Conservation (phyloP, 371 early-diverging fungal species). For the Dichotomocladium elegans region DNA sequence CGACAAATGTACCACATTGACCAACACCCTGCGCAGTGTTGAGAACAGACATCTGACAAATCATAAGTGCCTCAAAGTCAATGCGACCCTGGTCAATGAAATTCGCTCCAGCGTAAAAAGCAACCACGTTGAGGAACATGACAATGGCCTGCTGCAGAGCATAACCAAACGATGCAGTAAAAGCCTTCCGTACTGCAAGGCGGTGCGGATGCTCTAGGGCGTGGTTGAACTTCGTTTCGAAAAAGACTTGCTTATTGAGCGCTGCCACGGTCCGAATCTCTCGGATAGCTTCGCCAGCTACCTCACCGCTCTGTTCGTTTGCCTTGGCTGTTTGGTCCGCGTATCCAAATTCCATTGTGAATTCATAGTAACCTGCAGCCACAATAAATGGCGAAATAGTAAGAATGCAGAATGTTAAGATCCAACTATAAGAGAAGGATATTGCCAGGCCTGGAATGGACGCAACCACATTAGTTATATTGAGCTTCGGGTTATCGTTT, state of each 20-base stretch:
- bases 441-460: conserved; percentile 40
- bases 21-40: conserved; percentile 61
- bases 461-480: too few species aligned
- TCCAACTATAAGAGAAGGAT: conserved; percentile 53
- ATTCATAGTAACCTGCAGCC: conserved; percentile 37
- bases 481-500: too few species aligned
- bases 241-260: conserved; percentile 70
- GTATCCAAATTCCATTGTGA: conserved; percentile 42
- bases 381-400: conserved; percentile 47
- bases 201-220: conserved; percentile 65
- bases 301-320: conserved; percentile 64
- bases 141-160: conserved; percentile 65
- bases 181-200: conserved; percentile 54
- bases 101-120: conserved; percentile 52
- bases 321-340: conserved; percentile 60
- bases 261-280: conserved; percentile 85
- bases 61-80: conserved; percentile 43
- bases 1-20: conserved; percentile 41
- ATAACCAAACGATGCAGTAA: conserved; percentile 55
- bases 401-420: conserved; percentile 54
- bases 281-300: conserved; percentile 80
- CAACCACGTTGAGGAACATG: conserved; percentile 58
- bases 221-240: conserved; percentile 51
- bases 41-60: conserved; percentile 65
- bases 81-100: conserved; percentile 34